A percentile compares a stretch with the other conserved stretches of the same genome.
phyloP scores from a whole-genome alignment of 352 stramenopile genomes.

The Peronospora farinosa region DNA sequence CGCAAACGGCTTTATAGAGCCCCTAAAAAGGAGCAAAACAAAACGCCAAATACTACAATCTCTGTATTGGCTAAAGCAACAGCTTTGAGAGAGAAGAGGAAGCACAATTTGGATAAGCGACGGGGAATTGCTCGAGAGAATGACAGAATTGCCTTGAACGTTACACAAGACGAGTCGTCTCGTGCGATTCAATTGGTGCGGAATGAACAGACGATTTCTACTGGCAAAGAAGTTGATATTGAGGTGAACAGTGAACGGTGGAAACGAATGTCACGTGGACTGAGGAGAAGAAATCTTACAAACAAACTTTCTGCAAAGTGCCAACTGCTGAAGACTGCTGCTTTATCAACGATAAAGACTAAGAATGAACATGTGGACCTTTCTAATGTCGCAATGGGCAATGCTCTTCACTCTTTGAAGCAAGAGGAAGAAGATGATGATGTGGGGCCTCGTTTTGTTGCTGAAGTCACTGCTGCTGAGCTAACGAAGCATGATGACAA shows the following conservation, averaged over 20 bases:
- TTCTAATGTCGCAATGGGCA: background rate
- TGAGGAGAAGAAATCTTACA: background rate
- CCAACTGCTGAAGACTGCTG: background rate
- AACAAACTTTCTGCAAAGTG: background rate
- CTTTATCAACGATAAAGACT: background rate
- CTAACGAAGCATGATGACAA: background rate
- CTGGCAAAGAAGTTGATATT: slow-evolving; percentile 6
- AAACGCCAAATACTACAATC: background rate
- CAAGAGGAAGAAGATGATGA: background rate
- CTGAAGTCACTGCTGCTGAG: background rate
- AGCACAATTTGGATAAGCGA: slow-evolving; percentile 4
- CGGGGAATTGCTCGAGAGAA: background rate
- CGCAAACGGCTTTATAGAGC: slow-evolving; percentile 3
- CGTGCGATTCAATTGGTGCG: slow-evolving; percentile 2
- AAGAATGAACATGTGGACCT: background rate
- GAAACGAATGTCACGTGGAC: background rate
- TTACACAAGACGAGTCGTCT: background rate
- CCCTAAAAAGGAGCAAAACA: background rate
- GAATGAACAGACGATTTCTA: background rate
- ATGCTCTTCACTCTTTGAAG: background rate
- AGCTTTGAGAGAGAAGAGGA: slow-evolving; percentile 2
- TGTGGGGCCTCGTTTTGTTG: background rate
- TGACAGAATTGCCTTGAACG: background rate
- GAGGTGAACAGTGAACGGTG: slow-evolving; percentile 6
- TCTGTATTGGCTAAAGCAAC: background rate